A percentile compares a stretch with the other conserved stretches of the same genome.
phyloP scores from a whole-genome alignment of 345 rosid species.

The Arabis alpina region DNA sequence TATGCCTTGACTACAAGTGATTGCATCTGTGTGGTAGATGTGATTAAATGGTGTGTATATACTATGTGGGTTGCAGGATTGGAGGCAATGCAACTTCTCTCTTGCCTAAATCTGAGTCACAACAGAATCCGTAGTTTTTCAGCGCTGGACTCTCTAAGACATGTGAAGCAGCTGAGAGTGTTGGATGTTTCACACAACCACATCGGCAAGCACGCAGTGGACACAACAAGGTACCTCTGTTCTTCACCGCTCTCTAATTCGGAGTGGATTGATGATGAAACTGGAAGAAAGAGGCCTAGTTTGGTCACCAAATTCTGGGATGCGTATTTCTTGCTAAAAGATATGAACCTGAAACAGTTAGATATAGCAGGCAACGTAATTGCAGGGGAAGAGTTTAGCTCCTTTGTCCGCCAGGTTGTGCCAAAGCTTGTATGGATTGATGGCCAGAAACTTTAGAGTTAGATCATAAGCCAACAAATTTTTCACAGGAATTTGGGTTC shows the following conservation, averaged over 20 bases:
- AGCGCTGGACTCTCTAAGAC: constrained; percentile 73
- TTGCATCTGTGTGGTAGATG: constrained; percentile 13
- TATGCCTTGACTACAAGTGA: constrained; percentile 9
- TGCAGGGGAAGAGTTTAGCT: constrained; percentile 59
- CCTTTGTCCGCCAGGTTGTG: constrained; percentile 58
- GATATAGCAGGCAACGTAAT: constrained; percentile 68
- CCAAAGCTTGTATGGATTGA: constrained; percentile 74
- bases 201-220: constrained; percentile 83
- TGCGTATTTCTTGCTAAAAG: constrained; percentile 61
- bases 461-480: constrained; percentile 29
- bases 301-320: constrained; percentile 62
- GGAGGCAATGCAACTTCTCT: constrained; percentile 83
- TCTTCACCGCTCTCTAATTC: constrained; percentile 81
- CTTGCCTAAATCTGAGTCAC: constrained; percentile 68
- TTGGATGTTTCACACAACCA: constrained; percentile 81
- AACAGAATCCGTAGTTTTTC: constrained; percentile 73
- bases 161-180: constrained; percentile 62
- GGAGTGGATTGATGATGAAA: constrained; percentile 50
- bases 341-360: constrained; percentile 63
- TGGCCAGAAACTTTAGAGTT: constrained; percentile 43
- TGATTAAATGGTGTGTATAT: constrained; percentile 10
- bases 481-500: constrained; percentile 5
- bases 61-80: constrained; percentile 49
- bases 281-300: constrained; percentile 16
- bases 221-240: constrained; percentile 73